Conservation (phyloP, 78 protist genomes). For the Protostelium mycophagum region DNA sequence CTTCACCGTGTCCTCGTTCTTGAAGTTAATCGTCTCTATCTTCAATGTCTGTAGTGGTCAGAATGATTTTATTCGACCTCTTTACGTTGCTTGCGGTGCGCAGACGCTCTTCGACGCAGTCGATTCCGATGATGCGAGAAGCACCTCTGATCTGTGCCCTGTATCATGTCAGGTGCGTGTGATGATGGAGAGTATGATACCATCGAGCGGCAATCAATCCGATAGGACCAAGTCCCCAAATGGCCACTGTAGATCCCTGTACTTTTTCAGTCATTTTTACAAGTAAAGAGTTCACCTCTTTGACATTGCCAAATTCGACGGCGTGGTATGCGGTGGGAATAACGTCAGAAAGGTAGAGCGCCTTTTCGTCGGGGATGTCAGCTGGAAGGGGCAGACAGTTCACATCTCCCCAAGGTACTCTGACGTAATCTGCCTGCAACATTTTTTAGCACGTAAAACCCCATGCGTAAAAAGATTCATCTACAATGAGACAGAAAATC, state of each 20-base stretch:
- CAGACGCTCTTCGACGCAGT: conserved; percentile 20
- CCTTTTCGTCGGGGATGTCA: conserved; percentile 25
- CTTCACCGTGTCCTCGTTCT: conserved; percentile 19
- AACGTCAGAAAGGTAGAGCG: conserved; percentile 7
- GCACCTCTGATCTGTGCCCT: conserved; percentile 13
- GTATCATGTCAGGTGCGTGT: neutral
- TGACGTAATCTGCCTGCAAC: conserved; percentile 33
- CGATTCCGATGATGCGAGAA: conserved; percentile 21
- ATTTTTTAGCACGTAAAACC: neutral
- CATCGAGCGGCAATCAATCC: conserved; percentile 15
- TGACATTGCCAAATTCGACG: conserved; percentile 2
- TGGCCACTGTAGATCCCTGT: neutral
- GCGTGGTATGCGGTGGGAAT: conserved; percentile 13
- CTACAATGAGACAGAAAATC: neutral
- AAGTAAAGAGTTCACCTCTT: neutral
- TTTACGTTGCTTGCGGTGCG: conserved; percentile 6
- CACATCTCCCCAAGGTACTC: conserved; percentile 24
- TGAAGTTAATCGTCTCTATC: conserved; percentile 12
- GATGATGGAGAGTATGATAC: neutral
- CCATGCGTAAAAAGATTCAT: neutral
- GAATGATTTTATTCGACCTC: neutral
- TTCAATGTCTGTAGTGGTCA: neutral
- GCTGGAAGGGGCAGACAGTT: conserved; percentile 33
- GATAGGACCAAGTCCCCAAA: conserved; percentile 35
- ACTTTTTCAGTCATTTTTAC: neutral